Base-by-base conservation (phyloP, 805 yeast genomes). In the Saccharomycopsis vini region DNA sequence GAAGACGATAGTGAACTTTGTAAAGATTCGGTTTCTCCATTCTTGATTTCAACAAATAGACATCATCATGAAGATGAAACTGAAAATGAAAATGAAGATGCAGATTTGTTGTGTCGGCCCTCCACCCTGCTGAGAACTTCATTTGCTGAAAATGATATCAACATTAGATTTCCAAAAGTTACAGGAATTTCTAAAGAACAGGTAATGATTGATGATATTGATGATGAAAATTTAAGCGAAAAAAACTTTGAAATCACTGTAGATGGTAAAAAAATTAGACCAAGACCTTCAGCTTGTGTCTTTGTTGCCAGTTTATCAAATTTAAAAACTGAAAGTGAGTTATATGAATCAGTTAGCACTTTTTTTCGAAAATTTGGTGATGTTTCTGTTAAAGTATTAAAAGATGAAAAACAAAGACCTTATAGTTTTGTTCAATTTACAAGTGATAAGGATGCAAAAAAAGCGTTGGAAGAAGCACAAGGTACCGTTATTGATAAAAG, bases 371-470 rank as follows among this genome's bases (percentile, higher is more conserved):
- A 74, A 46, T 88, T 81, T 78, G 95, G 95, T 5, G 66, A 70
- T 34, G 64, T 85, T 33, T 69, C 78, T 2, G 94, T 86, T 13
- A 88, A 88, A 56, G 95, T 88, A 2, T 68, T 88, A 46, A 68
- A 95, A 43, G 95, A 88, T 63, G 77, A 82, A 13, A 69, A 77
- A 19, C 81, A 82, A 56, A 69, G 95, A 38, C 97, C 97, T 2
- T 88, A 88, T 62, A 95, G 95, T 0, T 88, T 88, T 69, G 95
- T 88, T 37, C 96, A 88, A 63, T 88, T 83, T 58, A 67, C 75
- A 6, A 75, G 66, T 45, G 92, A 82, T 50, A 66, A 62, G 6
- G 90, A 82, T 51, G 88, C 95, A 3, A 68, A 70, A 49, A 57
- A 51, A 3, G 96, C 95, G 1, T 71, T 87, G 42, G 61, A 58